Conservation (phyloP, 257 asterid genomes). For the Solanum tarijense region DNA sequence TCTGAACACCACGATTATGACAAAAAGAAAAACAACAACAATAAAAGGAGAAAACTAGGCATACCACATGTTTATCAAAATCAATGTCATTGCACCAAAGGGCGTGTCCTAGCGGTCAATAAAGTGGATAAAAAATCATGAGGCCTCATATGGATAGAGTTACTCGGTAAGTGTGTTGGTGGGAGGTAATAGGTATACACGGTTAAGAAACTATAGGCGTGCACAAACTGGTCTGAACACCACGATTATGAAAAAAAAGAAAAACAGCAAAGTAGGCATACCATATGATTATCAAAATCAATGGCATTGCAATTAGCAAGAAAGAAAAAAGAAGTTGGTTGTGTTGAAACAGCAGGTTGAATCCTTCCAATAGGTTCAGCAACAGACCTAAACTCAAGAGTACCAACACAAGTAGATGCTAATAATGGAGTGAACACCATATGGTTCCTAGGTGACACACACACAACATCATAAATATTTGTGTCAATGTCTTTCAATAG, state of each 20-base stretch:
- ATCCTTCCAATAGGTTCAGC: slow-evolving; percentile 92
- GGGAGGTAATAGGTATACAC: background rate
- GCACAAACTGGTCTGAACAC: background rate
- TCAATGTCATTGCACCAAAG: background rate
- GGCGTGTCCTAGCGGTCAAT: too few species aligned
- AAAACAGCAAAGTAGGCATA: slow-evolving; percentile 7
- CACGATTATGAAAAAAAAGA: background rate
- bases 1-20: background rate
- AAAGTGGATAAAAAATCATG: background rate
- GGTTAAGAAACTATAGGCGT: background rate
- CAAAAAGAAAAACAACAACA: background rate
- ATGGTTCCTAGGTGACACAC: slow-evolving; percentile 93
- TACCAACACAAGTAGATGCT: slow-evolving; percentile 98
- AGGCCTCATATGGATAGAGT: background rate
- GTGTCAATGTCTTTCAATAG: slow-evolving; percentile 80
- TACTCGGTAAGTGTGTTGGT: background rate
- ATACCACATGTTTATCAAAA: background rate
- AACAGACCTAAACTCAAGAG: slow-evolving; percentile 95
- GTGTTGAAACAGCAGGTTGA: slow-evolving; percentile 85
- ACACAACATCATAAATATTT: slow-evolving; percentile 58
- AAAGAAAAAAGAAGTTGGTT: slow-evolving; percentile 84
- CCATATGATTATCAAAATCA: slow-evolving; percentile 70
- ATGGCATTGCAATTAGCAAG: slow-evolving; percentile 69
- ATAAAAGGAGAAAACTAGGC: background rate
- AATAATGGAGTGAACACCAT: slow-evolving; percentile 97